Conservation (phyloP, 2,329 filamentous ascomycete genomes). For the Monosporascus sp. region DNA sequence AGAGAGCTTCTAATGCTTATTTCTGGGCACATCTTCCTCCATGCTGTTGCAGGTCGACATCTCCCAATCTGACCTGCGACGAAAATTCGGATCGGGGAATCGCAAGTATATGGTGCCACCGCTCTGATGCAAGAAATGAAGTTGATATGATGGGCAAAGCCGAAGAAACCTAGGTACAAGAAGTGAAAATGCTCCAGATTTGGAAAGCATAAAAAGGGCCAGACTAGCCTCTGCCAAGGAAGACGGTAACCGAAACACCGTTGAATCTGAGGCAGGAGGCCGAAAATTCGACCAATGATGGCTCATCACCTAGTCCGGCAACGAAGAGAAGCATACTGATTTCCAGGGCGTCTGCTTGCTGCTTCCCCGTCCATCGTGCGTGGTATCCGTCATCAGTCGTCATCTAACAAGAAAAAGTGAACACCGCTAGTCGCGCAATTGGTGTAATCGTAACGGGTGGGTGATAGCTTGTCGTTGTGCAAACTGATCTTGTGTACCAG, state of each 20-base stretch:
- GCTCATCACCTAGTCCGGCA: slow-evolving; percentile 9
- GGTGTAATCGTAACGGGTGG: slow-evolving; percentile 6
- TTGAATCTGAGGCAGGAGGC: slow-evolving; percentile 1
- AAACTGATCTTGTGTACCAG: slow-evolving; percentile 10
- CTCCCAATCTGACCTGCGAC: not conserved
- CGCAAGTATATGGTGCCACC: not conserved
- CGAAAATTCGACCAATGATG: slow-evolving; percentile 4
- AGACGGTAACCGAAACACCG: slow-evolving; percentile 4
- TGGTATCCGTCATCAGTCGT: slow-evolving; percentile 10
- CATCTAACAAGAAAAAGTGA: not conserved
- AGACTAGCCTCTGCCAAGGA: slow-evolving; percentile 8
- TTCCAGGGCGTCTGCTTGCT: slow-evolving; percentile 7
- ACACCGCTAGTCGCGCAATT: not conserved
- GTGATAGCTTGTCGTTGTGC: slow-evolving; percentile 3
- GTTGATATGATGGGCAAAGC: slow-evolving; percentile 13
- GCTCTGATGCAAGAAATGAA: slow-evolving; percentile 6
- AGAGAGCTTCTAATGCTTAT: too few relatives aligned
- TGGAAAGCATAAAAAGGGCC: slow-evolving; percentile 14
- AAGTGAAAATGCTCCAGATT: slow-evolving; percentile 17
- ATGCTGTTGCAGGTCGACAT: not conserved
- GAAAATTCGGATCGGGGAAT: not conserved
- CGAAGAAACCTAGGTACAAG: slow-evolving; percentile 17
- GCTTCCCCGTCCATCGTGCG: slow-evolving; percentile 10
- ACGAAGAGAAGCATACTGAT: slow-evolving; percentile 20
- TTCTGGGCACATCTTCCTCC: not conserved